Evolutionary conservation across 1,284 basidiomycete species (phyloP), one percentile per base, ranked within the genome.

Genomic region (Trichosporon asahii): DNA sequence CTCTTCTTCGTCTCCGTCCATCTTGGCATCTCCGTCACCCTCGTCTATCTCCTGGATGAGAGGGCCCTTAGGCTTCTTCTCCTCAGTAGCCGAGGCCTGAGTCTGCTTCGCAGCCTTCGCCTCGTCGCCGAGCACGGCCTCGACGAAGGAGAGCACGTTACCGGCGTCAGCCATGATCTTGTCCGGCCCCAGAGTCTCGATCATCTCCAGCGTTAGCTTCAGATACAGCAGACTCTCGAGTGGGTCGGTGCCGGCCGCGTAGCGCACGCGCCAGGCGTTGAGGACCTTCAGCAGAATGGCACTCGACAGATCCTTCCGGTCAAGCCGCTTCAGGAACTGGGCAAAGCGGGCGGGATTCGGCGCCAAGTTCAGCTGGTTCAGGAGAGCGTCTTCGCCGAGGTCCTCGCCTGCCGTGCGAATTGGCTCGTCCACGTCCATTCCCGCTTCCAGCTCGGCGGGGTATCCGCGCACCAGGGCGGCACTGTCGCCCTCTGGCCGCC

Each of bases 141-240:
- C 90, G 46, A 96, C 86, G 77, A 95, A 96, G 1, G 86, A 85
- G 14, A 95, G 82, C 9, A 94, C 87, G 70, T 94, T 89, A 14
- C 87, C 86, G 0, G 91, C 89, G 23, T 73, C 60, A 66, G 89
- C 88, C 65, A 94, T 88, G 63, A 94, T 85, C n/a, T 93, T 87
- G 70, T 87, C 89, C 2, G 87, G 86, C 0, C 89, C 87, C 2
- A 92, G 81, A 60, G 88, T 86, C 2, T 87, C 86, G 76, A 94
- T 91, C 85, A 95, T 90, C 76, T 90, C 88, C 73, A 93, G 85
- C 27, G 92, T 88, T 37, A 95, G 84, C 76, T 93, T 91, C 23
- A 95, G 85, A 74, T 89, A 89, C 2, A 91, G 85, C 29, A 95
- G 74, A 71, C 60, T 77, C 74, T 71, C 61, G 18, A 79, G 31